Percentiles rank a stretch among this genome's conserved stretches.
Conservation (phyloP, 805 yeast genomes). For the Saccharomycopsis sp. region DNA sequence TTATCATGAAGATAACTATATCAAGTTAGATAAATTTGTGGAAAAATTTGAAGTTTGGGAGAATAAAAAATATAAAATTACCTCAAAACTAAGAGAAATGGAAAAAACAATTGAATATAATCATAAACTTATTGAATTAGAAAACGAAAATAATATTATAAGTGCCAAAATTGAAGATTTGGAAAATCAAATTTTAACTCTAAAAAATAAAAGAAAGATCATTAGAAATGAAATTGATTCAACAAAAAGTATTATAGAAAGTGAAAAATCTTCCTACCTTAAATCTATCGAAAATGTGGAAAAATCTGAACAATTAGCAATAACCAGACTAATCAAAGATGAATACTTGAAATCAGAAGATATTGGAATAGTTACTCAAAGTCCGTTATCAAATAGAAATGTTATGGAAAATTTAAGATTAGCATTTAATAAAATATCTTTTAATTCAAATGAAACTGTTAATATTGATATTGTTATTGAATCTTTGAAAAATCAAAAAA, state of each 20-base stretch:
- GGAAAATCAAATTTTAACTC: constrained; percentile 5
- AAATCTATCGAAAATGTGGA: constrained; percentile 1
- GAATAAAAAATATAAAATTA: constrained; percentile 1
- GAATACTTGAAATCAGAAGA: background rate
- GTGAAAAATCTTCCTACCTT: constrained; percentile 11
- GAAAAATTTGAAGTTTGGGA: constrained; percentile 12
- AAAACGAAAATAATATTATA: constrained; percentile 4
- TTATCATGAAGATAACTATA: constrained; percentile 3
- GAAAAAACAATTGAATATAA: constrained; percentile 3
- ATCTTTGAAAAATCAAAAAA: background rate
- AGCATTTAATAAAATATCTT: constrained; percentile 6
- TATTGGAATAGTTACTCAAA: background rate
- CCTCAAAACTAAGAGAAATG: constrained; percentile 5
- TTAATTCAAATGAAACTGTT: background rate
- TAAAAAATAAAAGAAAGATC: constrained; percentile 8
- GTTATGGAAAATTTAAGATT: constrained; percentile 14
- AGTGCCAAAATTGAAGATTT: constrained; percentile 12
- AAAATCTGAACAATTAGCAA: constrained; percentile 8
- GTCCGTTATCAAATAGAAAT: constrained; percentile 12
- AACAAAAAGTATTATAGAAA: constrained; percentile 11
- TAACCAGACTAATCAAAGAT: constrained; percentile 8
- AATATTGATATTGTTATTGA: constrained; percentile 1
- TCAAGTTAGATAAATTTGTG: constrained; percentile 1
- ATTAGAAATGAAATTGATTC: constrained; percentile 10
- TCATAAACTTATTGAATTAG: constrained; percentile 7